phyloP scores from a whole-genome alignment of 257 asterid species.

The Petunia axillaris region DNA sequence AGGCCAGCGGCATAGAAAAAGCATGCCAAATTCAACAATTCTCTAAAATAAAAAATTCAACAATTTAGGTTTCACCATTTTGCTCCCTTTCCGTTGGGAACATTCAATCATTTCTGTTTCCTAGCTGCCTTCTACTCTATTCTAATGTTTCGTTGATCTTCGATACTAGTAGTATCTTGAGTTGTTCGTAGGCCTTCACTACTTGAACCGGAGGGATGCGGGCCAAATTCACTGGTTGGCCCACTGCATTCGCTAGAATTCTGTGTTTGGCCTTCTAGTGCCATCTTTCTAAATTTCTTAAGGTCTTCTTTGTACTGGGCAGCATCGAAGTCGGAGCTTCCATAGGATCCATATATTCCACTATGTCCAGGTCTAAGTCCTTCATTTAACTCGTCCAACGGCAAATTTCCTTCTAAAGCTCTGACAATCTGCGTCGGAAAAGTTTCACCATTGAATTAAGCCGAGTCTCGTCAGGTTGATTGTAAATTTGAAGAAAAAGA shows the following conservation, averaged over 20 bases:
- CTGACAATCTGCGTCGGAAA: slow-evolving; percentile 51
- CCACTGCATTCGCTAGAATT: slow-evolving; percentile 68
- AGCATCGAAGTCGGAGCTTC: slow-evolving; percentile 64
- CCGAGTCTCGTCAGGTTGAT: neutral
- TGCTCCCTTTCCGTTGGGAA: neutral
- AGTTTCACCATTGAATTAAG: neutral
- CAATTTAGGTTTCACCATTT: neutral
- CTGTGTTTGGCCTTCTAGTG: slow-evolving; percentile 56
- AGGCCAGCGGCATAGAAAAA: slow-evolving; percentile 16
- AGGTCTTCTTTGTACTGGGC: slow-evolving; percentile 79
- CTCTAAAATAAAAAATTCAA: slow-evolving; percentile 4
- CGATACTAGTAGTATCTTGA: slow-evolving; percentile 31
- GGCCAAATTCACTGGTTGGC: slow-evolving; percentile 69
- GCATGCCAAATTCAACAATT: slow-evolving; percentile 20
- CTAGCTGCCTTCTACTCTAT: slow-evolving; percentile 6
- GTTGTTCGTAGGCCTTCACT: slow-evolving; percentile 53
- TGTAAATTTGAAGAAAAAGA: neutral
- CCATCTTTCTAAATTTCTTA: slow-evolving; percentile 74
- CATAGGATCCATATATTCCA: slow-evolving; percentile 43
- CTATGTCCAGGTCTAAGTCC: slow-evolving; percentile 54
- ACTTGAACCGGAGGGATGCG: slow-evolving; percentile 67
- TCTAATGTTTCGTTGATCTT: slow-evolving; percentile 21
- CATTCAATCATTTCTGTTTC: neutral
- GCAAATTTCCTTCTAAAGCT: slow-evolving; percentile 70
- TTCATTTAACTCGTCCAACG: slow-evolving; percentile 56